Evolutionary conservation across 2,329 filamentous ascomycete species (phyloP), one percentile per base, ranked within the genome.

Genomic region (Arachnomyces sp.): DNA sequence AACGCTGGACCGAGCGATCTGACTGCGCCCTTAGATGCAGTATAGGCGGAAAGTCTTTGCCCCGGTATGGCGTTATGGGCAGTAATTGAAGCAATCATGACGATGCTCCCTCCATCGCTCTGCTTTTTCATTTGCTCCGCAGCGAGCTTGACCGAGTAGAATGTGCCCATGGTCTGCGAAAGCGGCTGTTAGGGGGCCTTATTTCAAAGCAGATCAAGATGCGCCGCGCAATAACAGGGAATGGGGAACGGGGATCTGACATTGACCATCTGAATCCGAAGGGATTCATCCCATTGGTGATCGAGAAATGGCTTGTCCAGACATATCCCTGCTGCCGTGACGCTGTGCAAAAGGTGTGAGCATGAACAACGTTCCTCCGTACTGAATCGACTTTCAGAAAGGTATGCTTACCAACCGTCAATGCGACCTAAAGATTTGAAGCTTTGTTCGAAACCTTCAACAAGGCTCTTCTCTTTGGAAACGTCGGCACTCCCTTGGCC

Each of bases 271-370:
- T 64, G 60, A 17, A 68, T 61, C 3, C 56, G 53, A 7, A 53
- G 59, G 9, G 61, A 62, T 35, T 69, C 65, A 2, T 63, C 61
- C 63, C 64, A 67, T 0, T 62, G 65, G 36, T 68, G 64, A 0
- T 68, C 64, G 2, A 67, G 36, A 39, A 69, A 69, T 0, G 66
- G 65, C 47, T 67, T 68, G 42, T 68, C 65, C 18, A 67, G 58
- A 5, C 60, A 63, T 31, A 68, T 61, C 2, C 65, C 66, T 15
- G 38, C 38, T n/a, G 38, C 17, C 5, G 38, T 40, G 9, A 40
- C 32, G 13, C 38, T 40, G 28, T 28, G 9, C 7, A 16, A 3
- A 6, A 28, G 12, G 17, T 25, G 30, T 39, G 17, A 28, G 7
- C 30, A 4, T 18, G 14, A 33, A 15, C 5, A 25, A 25, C 9